A percentile compares a stretch with the other conserved stretches of the same genome.
These are phyloP conservation scores for Penicillium lividum DNA, from an alignment of 495 filamentous ascomycete genomes.

Conservation along the genomic window DNA sequence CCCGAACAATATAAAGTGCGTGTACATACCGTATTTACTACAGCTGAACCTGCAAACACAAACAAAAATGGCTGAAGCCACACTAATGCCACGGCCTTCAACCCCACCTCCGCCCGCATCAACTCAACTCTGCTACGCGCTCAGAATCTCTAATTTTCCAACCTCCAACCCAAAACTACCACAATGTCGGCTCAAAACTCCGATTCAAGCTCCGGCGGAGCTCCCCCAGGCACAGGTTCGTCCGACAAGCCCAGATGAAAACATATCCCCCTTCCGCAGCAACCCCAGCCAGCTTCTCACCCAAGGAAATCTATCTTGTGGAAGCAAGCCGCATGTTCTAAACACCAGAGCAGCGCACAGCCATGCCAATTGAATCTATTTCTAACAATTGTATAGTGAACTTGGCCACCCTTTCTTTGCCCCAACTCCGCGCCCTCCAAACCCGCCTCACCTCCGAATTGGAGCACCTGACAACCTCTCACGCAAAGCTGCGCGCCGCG, in stretches of 20 bases:
- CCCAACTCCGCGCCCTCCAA: conserved; percentile 69
- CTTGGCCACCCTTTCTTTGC: conserved; percentile 57
- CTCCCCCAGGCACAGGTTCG: conserved; percentile 36
- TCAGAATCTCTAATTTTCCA: not conserved
- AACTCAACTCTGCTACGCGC: conserved; percentile 4
- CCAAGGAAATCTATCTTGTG: not conserved
- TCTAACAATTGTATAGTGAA: conserved; percentile 50
- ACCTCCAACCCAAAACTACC: not conserved
- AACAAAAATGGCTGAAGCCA: not conserved
- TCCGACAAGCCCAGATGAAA: not conserved
- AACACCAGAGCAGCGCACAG: not conserved
- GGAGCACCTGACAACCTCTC: conserved; percentile 86
- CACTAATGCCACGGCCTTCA: conserved; percentile 18
- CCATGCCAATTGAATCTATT: not conserved
- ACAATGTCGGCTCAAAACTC: conserved; percentile 28
- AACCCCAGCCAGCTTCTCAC: not conserved
- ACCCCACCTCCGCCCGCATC: conserved; percentile 28
- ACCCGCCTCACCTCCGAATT: conserved; percentile 94
- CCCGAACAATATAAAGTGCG: not conserved
- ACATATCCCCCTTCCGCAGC: not conserved
- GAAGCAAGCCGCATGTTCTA: not conserved
- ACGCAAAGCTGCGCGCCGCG: conserved; percentile 82
- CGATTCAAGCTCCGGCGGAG: conserved; percentile 31
- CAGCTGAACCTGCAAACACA: not conserved
- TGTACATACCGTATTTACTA: not conserved